Conservation (phyloP, 805 yeast genomes). For the Sporopachydermia lactativora region DNA sequence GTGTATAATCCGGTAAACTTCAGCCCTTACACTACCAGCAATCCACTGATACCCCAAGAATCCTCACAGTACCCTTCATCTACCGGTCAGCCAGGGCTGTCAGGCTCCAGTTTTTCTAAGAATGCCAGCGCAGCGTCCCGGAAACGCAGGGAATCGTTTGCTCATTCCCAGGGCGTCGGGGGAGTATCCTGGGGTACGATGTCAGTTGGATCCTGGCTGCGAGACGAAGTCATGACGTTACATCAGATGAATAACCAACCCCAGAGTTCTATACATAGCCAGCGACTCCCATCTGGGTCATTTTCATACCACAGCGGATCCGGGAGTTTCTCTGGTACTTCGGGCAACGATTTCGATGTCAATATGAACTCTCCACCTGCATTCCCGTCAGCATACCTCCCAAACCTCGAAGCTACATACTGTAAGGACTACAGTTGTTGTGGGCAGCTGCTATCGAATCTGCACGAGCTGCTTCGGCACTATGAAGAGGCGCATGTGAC, state of each 20-base stretch:
- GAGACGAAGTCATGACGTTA: slow-evolving; percentile 67
- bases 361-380: slow-evolving; percentile 1
- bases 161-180: slow-evolving; percentile 96
- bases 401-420: slow-evolving; percentile 88
- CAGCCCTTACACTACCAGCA: not conserved
- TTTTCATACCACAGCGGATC: not conserved
- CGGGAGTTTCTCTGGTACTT: not conserved
- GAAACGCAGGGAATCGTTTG: slow-evolving; percentile 78
- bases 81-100: too few species aligned
- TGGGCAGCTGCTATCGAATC: slow-evolving; percentile 80
- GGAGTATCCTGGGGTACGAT: slow-evolving; percentile 97
- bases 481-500: slow-evolving; percentile 89
- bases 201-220: slow-evolving; percentile 89
- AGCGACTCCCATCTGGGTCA: not conserved
- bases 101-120: too few species aligned
- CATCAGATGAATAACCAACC: not conserved
- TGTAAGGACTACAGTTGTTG: slow-evolving; percentile 96
- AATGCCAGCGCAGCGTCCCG: slow-evolving; percentile 21
- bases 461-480: slow-evolving; percentile 86
- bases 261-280: not conserved
- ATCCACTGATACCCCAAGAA: too few species aligned
- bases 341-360: not conserved
- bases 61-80: too few species aligned
- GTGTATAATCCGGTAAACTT: not conserved
- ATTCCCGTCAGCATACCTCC: slow-evolving; percentile 57